Evolutionary conservation across 768 basidiomycete genomes (phyloP).

Genomic region (Phanerochaete carnosa): DNA sequence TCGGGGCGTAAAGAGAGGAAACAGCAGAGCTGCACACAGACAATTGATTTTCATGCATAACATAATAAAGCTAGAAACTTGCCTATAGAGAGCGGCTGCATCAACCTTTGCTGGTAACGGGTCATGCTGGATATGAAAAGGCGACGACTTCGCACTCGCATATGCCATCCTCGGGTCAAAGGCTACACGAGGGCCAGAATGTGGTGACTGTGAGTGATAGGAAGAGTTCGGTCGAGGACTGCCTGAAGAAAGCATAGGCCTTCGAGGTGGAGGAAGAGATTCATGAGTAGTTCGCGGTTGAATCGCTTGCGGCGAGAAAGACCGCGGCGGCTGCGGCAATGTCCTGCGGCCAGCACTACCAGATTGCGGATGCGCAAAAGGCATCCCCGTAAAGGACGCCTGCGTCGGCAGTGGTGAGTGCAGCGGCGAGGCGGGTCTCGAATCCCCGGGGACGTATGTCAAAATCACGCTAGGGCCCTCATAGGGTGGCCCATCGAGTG

Average conservation of each 20-base stretch:
- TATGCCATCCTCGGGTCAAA: constrained; percentile 54
- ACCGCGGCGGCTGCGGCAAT: not conserved
- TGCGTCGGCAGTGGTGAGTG: constrained; percentile 8
- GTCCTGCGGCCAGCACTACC: not conserved
- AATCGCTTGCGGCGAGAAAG: not conserved
- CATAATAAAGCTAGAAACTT: constrained; percentile 13
- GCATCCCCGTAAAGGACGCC: not conserved
- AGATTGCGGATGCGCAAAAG: not conserved
- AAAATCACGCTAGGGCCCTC: constrained; percentile 21
- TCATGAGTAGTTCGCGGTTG: not conserved
- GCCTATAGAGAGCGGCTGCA: constrained; percentile 58
- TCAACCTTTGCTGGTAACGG: constrained; percentile 16
- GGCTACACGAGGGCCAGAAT: constrained; percentile 8
- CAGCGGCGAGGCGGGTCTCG: constrained; percentile 19
- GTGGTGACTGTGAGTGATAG: not conserved
- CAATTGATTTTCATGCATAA: not conserved
- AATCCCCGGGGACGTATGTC: constrained; percentile 18
- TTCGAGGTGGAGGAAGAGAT: not conserved
- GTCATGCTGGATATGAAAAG: constrained; percentile 10
- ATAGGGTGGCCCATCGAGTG: constrained; percentile 37
- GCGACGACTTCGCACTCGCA: constrained; percentile 15
- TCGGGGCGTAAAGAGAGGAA: constrained; percentile 34
- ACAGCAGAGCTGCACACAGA: constrained; percentile 45
- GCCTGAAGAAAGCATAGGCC: not conserved
- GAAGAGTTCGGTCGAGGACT: constrained; percentile 3